These are phyloP conservation scores for Triticum monococcum DNA, from an alignment of 176 grass and related monocot species.

Conservation along the genomic window DNA sequence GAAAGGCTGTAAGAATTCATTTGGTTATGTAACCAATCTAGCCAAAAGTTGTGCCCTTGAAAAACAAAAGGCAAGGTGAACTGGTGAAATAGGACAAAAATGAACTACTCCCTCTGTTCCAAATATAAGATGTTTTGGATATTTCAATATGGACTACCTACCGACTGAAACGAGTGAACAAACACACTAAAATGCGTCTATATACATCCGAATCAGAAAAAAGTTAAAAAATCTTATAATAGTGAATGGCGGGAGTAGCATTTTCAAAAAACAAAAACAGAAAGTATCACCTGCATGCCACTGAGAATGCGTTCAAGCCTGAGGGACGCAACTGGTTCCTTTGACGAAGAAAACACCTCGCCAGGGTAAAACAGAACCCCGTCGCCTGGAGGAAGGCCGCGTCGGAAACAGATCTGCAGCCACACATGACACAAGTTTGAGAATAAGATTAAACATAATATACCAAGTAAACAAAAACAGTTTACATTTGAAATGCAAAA, in stretches of 20 bases:
- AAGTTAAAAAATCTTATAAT: too few species aligned
- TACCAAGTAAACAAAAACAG: conserved; percentile 15
- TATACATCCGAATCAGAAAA: too few species aligned
- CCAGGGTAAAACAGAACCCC: conserved; percentile 96
- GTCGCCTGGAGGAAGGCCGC: conserved; percentile 92
- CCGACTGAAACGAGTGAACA: too few species aligned
- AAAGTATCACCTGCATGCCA: conserved; percentile 90
- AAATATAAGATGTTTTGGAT: too few species aligned
- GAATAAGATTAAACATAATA: background rate
- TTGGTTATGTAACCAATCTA: background rate
- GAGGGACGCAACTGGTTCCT: conserved; percentile 84
- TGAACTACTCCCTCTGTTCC: too few species aligned
- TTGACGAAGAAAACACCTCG: conserved; percentile 88
- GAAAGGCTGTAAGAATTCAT: background rate
- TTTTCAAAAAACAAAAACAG: background rate
- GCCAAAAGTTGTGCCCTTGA: background rate
- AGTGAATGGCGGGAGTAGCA: background rate
- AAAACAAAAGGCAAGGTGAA: background rate
- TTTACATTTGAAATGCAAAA: background rate
- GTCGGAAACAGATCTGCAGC: conserved; percentile 77
- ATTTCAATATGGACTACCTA: too few species aligned
- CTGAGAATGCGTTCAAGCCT: conserved; percentile 91
- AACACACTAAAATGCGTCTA: too few species aligned
- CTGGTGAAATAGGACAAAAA: conserved; percentile 3
- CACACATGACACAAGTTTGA: background rate